Conservation (phyloP, 495 filamentous ascomycete genomes). For the Trichoderma gamsii region DNA sequence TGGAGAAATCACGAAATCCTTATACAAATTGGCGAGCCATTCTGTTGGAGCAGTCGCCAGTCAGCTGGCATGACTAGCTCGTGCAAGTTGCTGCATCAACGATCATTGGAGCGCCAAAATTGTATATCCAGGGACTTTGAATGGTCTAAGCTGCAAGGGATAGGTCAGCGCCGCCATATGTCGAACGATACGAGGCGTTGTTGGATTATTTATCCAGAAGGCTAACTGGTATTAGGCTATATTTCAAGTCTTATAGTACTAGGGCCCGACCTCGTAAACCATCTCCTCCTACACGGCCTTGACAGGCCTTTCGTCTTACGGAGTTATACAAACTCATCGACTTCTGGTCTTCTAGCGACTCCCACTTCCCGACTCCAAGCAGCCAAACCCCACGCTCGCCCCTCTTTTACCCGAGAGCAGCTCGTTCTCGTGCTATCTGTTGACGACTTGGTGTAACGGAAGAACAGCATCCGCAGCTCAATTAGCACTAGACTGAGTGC, state of each 20-base stretch:
- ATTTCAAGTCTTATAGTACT: background rate
- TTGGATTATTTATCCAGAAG: background rate
- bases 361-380: background rate
- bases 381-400: background rate
- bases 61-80: background rate
- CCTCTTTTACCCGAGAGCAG: conserved; percentile 9
- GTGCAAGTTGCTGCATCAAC: background rate
- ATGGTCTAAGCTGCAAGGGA: background rate
- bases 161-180: background rate
- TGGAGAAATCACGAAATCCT: background rate
- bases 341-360: background rate
- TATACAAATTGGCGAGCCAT: background rate
- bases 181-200: background rate
- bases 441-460: background rate
- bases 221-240: background rate
- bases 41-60: background rate
- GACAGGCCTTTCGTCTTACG: background rate
- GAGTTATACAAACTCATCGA: background rate
- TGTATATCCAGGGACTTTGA: background rate
- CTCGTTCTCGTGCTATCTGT: background rate
- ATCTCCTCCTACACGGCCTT: background rate
- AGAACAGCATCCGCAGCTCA: background rate
- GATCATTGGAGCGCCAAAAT: conserved; percentile 5
- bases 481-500: background rate
- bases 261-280: background rate